A percentile compares a stretch with the other conserved stretches of the same genome.
Conservation (phyloP, 805 yeast genomes). For the Myxozyma sirexii region DNA sequence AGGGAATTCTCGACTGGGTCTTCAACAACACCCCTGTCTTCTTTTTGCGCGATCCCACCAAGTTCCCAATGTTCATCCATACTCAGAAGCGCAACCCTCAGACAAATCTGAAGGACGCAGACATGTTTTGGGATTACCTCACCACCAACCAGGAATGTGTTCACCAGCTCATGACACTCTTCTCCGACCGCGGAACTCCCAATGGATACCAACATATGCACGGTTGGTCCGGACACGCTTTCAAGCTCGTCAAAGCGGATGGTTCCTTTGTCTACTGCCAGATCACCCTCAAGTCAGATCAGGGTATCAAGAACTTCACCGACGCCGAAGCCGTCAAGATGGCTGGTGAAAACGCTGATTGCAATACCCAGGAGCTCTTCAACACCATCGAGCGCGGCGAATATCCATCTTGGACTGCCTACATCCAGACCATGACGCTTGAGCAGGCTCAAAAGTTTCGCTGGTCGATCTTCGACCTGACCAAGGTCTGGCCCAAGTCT, state of each 20-base stretch:
- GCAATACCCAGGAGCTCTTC: conserved; percentile 50
- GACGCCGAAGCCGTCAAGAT: conserved; percentile 52
- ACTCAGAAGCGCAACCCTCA: conserved; percentile 72
- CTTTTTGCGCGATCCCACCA: conserved; percentile 64
- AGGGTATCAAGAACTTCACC: conserved; percentile 52
- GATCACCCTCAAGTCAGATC: conserved; percentile 55
- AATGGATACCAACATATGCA: conserved; percentile 57
- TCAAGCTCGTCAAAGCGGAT: conserved; percentile 56
- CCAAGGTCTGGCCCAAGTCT: conserved; percentile 61
- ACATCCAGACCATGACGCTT: conserved; percentile 62
- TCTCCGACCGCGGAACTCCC: conserved; percentile 66
- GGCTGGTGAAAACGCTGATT: conserved; percentile 56
- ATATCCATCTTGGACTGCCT: conserved; percentile 55
- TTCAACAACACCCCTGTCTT: conserved; percentile 73
- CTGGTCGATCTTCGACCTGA: conserved; percentile 55
- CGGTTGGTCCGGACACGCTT: conserved; percentile 68
- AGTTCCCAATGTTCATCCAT: conserved; percentile 68
- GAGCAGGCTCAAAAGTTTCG: conserved; percentile 56
- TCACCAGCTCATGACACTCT: conserved; percentile 60
- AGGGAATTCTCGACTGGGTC: conserved; percentile 72
- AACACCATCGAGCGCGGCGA: conserved; percentile 53
- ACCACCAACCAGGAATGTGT: conserved; percentile 57
- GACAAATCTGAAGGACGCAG: conserved; percentile 59
- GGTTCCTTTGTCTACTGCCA: conserved; percentile 59
- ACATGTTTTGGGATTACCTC: conserved; percentile 61